Evolutionary conservation across 306 rosid genomes (phyloP).

Genomic region (Vicia sativa): DNA sequence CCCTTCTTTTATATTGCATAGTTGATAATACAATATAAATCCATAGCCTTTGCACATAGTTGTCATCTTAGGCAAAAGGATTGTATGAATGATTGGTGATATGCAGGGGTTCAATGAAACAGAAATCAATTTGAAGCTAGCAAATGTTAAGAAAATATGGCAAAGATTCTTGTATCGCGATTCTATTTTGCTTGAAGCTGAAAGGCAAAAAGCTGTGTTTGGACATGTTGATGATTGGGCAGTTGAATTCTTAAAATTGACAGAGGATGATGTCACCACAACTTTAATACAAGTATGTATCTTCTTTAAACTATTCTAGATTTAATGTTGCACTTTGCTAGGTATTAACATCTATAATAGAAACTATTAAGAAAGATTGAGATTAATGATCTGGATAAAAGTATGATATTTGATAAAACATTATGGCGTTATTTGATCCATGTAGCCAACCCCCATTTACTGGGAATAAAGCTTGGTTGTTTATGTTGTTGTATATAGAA

Average conservation of each 20-base stretch:
- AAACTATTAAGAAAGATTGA: no score
- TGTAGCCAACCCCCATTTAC: no score
- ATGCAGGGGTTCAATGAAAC: slow-evolving; percentile 73
- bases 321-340: no score
- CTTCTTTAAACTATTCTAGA: slow-evolving; percentile 26
- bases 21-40: slow-evolving; percentile 23
- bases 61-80: slow-evolving; percentile 17
- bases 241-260: slow-evolving; percentile 51
- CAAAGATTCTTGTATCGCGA: slow-evolving; percentile 83
- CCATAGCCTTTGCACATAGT: slow-evolving; percentile 1
- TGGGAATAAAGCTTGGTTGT: no score
- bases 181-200: slow-evolving; percentile 86
- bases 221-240: slow-evolving; percentile 77
- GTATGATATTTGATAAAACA: no score
- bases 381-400: no score
- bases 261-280: slow-evolving; percentile 68
- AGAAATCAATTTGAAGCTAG: slow-evolving; percentile 71
- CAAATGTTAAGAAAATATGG: slow-evolving; percentile 75
- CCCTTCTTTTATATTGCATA: not conserved
- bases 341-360: no score
- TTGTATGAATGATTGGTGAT: slow-evolving; percentile 38
- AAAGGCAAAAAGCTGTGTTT: slow-evolving; percentile 61
- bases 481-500: no score
- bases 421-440: no score
- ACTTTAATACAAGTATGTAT: slow-evolving; percentile 74